These are phyloP conservation scores for Calonectria pseudoturangicola DNA, from an alignment of 2,329 filamentous ascomycete genomes.

Conservation along the genomic window DNA sequence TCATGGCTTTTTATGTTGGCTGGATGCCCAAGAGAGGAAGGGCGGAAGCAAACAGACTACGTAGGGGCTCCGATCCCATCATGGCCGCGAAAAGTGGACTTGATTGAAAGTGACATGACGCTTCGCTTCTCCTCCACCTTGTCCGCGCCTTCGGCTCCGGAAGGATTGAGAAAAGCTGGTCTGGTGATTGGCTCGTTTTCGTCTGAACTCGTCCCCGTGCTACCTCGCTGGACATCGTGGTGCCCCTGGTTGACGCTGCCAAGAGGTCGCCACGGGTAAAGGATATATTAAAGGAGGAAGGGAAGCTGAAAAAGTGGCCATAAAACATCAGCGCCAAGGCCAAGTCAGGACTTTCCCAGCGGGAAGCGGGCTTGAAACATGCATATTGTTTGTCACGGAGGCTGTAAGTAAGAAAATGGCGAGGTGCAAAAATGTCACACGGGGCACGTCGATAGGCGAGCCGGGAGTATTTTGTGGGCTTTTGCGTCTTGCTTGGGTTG, in stretches of 20 bases:
- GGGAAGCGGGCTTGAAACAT: constrained; percentile 23
- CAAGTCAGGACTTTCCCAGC: background rate
- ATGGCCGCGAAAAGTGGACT: constrained; percentile 45
- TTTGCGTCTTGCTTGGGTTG: constrained; percentile 35
- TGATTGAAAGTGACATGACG: constrained; percentile 30
- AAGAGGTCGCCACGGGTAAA: constrained; percentile 40
- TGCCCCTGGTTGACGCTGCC: constrained; percentile 31
- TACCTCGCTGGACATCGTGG: constrained; percentile 37
- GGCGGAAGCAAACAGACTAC: background rate
- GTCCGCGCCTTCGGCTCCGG: background rate
- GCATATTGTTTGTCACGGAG: constrained; percentile 1
- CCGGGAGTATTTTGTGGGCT: constrained; percentile 30
- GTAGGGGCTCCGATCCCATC: constrained; percentile 15
- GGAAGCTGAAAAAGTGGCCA: background rate
- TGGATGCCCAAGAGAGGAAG: background rate
- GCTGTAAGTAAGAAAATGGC: constrained; percentile 6
- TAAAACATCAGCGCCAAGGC: constrained; percentile 8
- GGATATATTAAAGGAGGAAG: constrained; percentile 34
- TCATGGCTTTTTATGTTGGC: constrained; percentile 42
- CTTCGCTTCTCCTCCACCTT: constrained; percentile 16
- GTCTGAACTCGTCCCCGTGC: constrained; percentile 42
- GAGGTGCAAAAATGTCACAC: constrained; percentile 14
- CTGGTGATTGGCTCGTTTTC: constrained; percentile 48
- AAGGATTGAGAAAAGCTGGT: constrained; percentile 42
- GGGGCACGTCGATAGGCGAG: constrained; percentile 33